Conservation (phyloP, 306 rosid genomes). For the Inga leiocalycina region DNA sequence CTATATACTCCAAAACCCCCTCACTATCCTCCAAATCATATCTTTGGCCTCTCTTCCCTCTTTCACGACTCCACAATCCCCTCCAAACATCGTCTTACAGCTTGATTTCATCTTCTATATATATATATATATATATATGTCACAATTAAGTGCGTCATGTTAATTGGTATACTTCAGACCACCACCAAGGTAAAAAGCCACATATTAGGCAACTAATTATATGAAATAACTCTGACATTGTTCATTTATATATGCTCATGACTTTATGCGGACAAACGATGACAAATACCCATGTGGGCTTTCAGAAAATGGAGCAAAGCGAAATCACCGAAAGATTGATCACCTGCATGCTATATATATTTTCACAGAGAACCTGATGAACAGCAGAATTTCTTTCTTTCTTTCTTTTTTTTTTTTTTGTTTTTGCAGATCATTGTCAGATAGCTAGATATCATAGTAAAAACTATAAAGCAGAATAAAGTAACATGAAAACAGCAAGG, state of each 20-base stretch:
- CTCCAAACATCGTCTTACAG: neutral
- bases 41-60: slow-evolving; percentile 15
- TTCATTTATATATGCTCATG: neutral
- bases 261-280: neutral
- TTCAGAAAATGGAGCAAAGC: neutral
- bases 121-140: too few species aligned
- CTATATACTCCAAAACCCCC: slow-evolving; percentile 5
- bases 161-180: neutral
- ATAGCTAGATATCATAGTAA: neutral
- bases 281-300: neutral
- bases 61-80: neutral
- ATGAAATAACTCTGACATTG: neutral
- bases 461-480: neutral
- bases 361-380: neutral
- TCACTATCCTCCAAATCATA: slow-evolving; percentile 19
- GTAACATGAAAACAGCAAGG: neutral
- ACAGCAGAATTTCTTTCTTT: neutral
- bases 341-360: neutral
- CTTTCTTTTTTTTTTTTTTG: neutral
- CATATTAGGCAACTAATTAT: neutral
- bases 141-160: neutral
- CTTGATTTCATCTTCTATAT: neutral
- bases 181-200: neutral
- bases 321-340: neutral
- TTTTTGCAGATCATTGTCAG: neutral